phyloP scores from a whole-genome alignment of 2,329 filamentous ascomycete genomes.

The Fusarium guadeloupense region DNA sequence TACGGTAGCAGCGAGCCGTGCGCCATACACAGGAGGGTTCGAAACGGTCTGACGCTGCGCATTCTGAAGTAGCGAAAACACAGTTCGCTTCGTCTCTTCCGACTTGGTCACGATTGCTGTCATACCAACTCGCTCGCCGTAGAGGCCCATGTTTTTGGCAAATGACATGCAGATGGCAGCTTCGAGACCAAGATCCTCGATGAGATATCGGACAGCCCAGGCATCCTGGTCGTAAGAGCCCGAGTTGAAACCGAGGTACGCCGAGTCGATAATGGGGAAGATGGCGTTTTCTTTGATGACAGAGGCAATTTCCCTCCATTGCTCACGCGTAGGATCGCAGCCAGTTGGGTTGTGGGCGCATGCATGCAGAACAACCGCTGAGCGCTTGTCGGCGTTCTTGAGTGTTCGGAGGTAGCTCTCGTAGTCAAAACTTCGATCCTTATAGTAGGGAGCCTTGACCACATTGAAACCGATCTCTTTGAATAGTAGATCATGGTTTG shows the following conservation, averaged over 20 bases:
- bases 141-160: constrained; percentile 66
- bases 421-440: constrained; percentile 46
- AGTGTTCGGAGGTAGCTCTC: constrained; percentile 43
- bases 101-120: constrained; percentile 42
- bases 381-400: constrained; percentile 36
- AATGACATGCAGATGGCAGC: constrained; percentile 68
- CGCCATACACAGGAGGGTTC: constrained; percentile 49
- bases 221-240: constrained; percentile 39
- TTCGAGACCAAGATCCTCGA: constrained; percentile 53
- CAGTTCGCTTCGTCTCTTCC: constrained; percentile 20
- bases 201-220: constrained; percentile 35
- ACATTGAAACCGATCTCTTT: constrained; percentile 47
- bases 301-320: constrained; percentile 39
- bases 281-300: constrained; percentile 24
- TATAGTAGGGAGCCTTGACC: constrained; percentile 49
- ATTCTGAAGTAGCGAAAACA: constrained; percentile 46
- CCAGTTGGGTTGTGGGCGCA: constrained; percentile 57
- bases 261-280: constrained; percentile 37
- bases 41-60: constrained; percentile 48
- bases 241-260: constrained; percentile 39
- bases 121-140: constrained; percentile 50
- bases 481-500: constrained; percentile 53
- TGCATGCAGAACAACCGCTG: constrained; percentile 50
- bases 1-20: constrained; percentile 48
- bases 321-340: constrained; percentile 45